Conservation (phyloP, 768 basidiomycete genomes). For the Mycena kentingensis region DNA sequence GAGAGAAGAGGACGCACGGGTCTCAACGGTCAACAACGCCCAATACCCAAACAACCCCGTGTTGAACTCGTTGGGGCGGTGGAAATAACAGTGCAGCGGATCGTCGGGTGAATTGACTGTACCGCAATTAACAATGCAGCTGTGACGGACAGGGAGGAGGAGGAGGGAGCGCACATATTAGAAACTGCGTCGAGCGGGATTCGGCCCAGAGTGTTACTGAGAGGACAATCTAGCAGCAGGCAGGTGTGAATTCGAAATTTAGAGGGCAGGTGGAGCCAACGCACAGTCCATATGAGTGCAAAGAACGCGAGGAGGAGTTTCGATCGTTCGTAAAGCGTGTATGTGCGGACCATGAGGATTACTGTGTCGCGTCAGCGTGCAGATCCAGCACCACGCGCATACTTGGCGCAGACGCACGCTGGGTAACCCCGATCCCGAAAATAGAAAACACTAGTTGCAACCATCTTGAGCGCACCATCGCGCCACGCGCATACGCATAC, state of each 20-base stretch:
- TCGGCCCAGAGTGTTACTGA: conserved; percentile 8
- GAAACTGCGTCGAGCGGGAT: background rate
- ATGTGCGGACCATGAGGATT: conserved; percentile 4
- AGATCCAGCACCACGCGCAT: too few relatives aligned
- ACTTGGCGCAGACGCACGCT: background rate
- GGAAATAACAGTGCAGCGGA: too few relatives aligned
- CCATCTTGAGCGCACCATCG: background rate
- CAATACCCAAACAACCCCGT: background rate
- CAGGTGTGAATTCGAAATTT: background rate
- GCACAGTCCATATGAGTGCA: conserved; percentile 1
- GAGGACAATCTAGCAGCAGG: background rate
- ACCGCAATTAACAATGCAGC: too few relatives aligned
- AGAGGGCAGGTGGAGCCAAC: background rate
- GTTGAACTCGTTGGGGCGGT: too few relatives aligned
- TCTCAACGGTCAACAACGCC: background rate
- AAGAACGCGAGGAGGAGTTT: conserved; percentile 1
- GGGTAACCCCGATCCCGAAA: background rate
- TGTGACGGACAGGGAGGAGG: background rate
- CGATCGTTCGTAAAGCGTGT: conserved; percentile 6
- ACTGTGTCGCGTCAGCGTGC: background rate
- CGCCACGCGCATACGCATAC: background rate
- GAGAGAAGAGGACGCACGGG: too few relatives aligned
- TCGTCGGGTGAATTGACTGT: too few relatives aligned
- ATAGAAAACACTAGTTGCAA: background rate
- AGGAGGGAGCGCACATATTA: background rate